A percentile compares a stretch with the other conserved stretches of the same genome.
These are phyloP conservation scores for Calocera cornea DNA, from an alignment of 768 basidiomycete species.

Conservation along the genomic window DNA sequence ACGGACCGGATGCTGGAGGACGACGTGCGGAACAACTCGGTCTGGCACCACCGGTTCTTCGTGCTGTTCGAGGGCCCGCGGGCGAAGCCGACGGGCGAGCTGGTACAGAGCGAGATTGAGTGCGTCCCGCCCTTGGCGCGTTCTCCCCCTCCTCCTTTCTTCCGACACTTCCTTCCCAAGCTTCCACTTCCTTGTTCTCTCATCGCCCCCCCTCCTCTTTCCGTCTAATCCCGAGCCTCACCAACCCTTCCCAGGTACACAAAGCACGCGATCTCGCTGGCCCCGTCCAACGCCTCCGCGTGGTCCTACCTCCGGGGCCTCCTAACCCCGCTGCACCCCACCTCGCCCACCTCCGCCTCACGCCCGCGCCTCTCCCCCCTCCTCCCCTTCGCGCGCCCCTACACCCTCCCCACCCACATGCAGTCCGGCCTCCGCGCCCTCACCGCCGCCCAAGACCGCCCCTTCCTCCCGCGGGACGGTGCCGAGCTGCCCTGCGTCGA, in stretches of 20 bases:
- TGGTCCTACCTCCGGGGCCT: constrained; percentile 94
- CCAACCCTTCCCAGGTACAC: constrained; percentile 41
- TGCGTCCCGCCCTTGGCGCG: constrained; percentile 29
- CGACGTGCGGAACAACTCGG: constrained; percentile 91
- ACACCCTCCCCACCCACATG: constrained; percentile 28
- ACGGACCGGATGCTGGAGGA: constrained; percentile 51
- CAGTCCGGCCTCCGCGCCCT: neutral
- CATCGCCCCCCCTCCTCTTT: too few species aligned
- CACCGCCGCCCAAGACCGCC: neutral
- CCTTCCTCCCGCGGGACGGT: constrained; percentile 39
- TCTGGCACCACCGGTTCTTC: constrained; percentile 93
- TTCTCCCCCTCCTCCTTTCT: too few species aligned
- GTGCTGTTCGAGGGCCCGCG: constrained; percentile 43
- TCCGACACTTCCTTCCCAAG: too few species aligned
- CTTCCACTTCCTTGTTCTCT: too few species aligned
- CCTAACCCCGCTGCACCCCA: too few species aligned
- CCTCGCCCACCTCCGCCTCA: constrained; percentile 43
- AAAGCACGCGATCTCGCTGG: constrained; percentile 70
- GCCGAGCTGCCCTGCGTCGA: constrained; percentile 64
- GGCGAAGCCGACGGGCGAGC: constrained; percentile 42
- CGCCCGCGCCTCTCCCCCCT: constrained; percentile 43
- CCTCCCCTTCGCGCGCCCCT: constrained; percentile 49
- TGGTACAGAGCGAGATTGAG: constrained; percentile 59
- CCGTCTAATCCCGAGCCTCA: neutral
- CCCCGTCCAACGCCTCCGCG: constrained; percentile 85